Evolutionary conservation across 2,329 filamentous ascomycete species (phyloP), one percentile per base, ranked within the genome.

Genomic region (Graphilbum ipis-grandicollis): DNA sequence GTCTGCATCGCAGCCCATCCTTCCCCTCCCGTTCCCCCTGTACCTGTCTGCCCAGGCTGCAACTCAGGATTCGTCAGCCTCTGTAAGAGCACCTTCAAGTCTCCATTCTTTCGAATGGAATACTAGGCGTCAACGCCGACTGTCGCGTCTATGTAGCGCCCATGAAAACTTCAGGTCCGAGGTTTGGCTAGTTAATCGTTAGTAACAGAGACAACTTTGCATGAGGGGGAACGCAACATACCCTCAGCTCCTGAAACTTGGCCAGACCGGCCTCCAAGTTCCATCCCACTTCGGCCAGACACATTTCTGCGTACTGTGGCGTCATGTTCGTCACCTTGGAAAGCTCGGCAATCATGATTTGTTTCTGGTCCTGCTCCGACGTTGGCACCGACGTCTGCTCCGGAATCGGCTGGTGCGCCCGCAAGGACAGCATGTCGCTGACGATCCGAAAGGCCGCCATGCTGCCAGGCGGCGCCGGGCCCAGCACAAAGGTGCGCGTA

Each of bases 291-390:
- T 85, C 75, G 3, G 72, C 66, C 14, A 96, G 64, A 48, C 88
- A 94, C 63, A 92, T 70, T 46, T 77, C 70, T 1, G 85, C 79
- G 52, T 80, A 93, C 40, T 80, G 65, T 9, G 75, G 57, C 9
- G 73, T 90, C 75, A 98, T 84, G 39, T 75, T 73, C 1, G 86
- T 93, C 48, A 74, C 74, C 44, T 73, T 74, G 44, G 74, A 78
- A 36, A 94, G 66, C 51, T 90, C 76, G 17, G 74, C 61, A 50
- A 93, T 63, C 58, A 85, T 73, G 44, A 78, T 71, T 47, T 80
- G 70, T 45, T 79, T 70, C 32, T 69, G 59, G 26, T 65, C 41
- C n/a, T 40, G 47, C 19, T 46, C 43, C 23, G 41, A 47, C 33
- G 40, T 44, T 28, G 52, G 38, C 12, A 43, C 33, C 8, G 46